phyloP scores from a whole-genome alignment of 2,329 filamentous ascomycete species.

The Ophiocordyceps camponoti-saundersi region DNA sequence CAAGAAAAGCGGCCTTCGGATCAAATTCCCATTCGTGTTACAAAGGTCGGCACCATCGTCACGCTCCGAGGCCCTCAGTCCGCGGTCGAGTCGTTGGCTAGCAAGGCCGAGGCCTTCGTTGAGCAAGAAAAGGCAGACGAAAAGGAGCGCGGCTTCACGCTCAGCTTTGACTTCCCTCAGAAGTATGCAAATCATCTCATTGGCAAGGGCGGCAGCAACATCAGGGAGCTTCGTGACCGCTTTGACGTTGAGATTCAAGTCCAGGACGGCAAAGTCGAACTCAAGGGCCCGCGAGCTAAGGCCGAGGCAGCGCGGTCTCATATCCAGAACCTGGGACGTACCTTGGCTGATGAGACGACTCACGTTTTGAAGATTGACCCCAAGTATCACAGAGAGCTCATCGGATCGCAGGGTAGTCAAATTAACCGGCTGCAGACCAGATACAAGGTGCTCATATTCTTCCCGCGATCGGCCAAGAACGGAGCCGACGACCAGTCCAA shows the following conservation, averaged over 20 bases:
- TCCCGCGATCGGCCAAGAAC: conserved; percentile 52
- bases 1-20: conserved; percentile 38
- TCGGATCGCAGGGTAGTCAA: conserved; percentile 71
- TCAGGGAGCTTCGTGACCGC: conserved; percentile 46
- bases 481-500: conserved; percentile 53
- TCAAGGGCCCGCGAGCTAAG: conserved; percentile 92
- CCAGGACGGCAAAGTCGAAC: conserved; percentile 82
- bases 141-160: conserved; percentile 75
- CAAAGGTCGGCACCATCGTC: conserved; percentile 41
- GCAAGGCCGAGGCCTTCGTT: conserved; percentile 63
- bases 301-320: conserved; percentile 72
- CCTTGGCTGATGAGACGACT: conserved; percentile 80
- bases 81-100: conserved; percentile 52
- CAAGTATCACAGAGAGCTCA: conserved; percentile 86
- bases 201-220: conserved; percentile 50
- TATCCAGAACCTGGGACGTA: conserved; percentile 62
- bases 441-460: conserved; percentile 90
- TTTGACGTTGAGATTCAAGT: conserved; percentile 70
- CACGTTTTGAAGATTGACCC: conserved; percentile 80
- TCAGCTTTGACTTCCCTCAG: conserved; percentile 84
- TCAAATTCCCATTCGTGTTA: conserved; percentile 43
- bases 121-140: conserved; percentile 84
- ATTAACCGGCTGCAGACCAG: conserved; percentile 85
- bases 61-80: conserved; percentile 62
- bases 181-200: conserved; percentile 81